Conservation (phyloP, 345 rosid species). For the Populus euphratica region DNA sequence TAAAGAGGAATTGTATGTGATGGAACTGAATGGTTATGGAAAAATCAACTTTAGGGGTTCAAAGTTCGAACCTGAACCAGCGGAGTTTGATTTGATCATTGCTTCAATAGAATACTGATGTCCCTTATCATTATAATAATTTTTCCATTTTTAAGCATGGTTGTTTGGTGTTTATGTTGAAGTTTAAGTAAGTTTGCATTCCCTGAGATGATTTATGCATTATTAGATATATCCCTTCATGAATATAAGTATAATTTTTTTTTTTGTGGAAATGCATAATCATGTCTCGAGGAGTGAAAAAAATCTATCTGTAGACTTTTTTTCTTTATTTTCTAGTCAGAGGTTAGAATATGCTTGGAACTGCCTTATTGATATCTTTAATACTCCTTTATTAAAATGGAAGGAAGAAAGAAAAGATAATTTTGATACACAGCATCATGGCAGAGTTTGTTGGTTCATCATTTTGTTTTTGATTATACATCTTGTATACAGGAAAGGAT, state of each 20-base stretch:
- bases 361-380: neutral
- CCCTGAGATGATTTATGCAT: no score
- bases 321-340: neutral
- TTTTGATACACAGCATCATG: neutral
- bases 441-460: neutral
- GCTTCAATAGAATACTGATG: neutral
- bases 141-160: neutral
- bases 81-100: neutral
- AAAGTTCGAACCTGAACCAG: neutral
- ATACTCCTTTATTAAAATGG: neutral
- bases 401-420: neutral
- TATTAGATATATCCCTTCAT: neutral
- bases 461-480: neutral
- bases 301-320: neutral
- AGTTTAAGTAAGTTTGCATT: neutral
- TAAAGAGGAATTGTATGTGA: neutral
- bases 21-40: neutral
- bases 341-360: neutral
- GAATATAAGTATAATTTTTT: neutral
- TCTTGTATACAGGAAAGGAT: constrained; percentile 58
- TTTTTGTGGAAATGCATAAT: neutral
- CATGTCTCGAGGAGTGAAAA: neutral
- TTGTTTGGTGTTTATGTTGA: neutral
- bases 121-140: neutral
- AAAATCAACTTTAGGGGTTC: neutral